A percentile compares a stretch with the other conserved stretches of the same genome.
Conservation (phyloP, 2,329 filamentous ascomycete genomes). For the Cadophora malorum region DNA sequence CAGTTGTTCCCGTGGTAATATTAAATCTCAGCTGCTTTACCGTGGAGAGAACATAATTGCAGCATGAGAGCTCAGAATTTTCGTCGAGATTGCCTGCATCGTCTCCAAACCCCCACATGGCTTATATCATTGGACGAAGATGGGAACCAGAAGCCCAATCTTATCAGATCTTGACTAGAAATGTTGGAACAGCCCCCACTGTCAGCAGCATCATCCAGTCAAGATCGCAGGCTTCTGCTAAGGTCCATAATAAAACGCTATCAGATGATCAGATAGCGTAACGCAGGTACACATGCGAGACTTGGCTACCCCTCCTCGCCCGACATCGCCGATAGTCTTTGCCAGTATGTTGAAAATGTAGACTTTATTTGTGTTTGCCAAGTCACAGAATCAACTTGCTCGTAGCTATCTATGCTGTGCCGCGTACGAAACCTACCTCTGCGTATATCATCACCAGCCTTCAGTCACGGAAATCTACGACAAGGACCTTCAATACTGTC, state of each 20-base stretch:
- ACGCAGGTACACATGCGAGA: conserved; percentile 9
- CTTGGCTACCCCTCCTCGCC: conserved; percentile 10
- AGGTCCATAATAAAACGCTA: neutral
- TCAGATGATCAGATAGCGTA: conserved; percentile 20
- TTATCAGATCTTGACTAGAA: conserved; percentile 14
- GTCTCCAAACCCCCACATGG: neutral
- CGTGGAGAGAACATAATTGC: too few species aligned
- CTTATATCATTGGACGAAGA: neutral
- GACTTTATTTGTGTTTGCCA: neutral
- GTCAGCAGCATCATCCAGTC: neutral
- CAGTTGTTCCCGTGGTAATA: too few species aligned
- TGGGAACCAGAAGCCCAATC: neutral
- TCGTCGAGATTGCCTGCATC: too few species aligned
- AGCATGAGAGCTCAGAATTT: too few species aligned
- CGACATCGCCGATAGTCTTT: neutral
- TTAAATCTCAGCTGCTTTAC: too few species aligned
- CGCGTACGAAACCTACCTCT: neutral
- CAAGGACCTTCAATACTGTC: neutral
- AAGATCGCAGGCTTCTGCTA: neutral
- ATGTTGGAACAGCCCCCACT: neutral
- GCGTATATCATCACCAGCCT: neutral
- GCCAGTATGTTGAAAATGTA: neutral
- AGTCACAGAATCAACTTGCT: neutral
- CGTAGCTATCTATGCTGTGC: conserved; percentile 9
- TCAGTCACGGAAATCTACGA: neutral